Percentiles rank a stretch among this genome's conserved stretches.
These are phyloP conservation scores for Olyra latifolia DNA, from an alignment of 176 grass and related monocot genomes.

Conservation along the genomic window DNA sequence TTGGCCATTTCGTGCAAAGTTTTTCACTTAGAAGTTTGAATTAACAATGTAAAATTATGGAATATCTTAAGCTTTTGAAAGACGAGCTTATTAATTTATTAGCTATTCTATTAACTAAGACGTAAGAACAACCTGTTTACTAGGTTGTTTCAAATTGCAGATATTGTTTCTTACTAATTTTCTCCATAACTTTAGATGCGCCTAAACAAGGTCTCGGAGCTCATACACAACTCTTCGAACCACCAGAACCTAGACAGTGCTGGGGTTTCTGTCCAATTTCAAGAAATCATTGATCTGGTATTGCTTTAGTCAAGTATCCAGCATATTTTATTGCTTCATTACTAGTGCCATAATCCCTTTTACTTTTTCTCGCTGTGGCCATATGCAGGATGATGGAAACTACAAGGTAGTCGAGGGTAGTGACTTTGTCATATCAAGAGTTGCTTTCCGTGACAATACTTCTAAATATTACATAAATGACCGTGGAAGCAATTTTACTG, in stretches of 20 bases:
- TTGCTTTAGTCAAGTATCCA: conserved; percentile 34
- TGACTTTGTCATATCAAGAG: conserved; percentile 75
- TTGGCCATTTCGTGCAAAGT: conserved; percentile 16
- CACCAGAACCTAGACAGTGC: conserved; percentile 90
- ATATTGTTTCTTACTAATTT: conserved; percentile 21
- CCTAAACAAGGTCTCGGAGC: conserved; percentile 94
- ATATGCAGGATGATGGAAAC: conserved; percentile 76
- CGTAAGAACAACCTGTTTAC: not conserved
- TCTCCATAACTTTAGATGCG: conserved; percentile 64
- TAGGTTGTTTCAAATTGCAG: conserved; percentile 3
- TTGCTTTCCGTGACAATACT: conserved; percentile 90
- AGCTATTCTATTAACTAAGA: conserved; percentile 20
- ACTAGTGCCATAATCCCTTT: conserved; percentile 21
- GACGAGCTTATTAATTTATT: not conserved
- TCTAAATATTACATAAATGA: conserved; percentile 98
- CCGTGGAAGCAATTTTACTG: conserved; percentile 86
- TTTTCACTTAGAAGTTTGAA: conserved; percentile 14
- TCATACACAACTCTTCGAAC: conserved; percentile 97
- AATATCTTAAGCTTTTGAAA: not conserved
- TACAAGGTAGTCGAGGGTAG: conserved; percentile 74
- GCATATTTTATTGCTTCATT: conserved; percentile 4
- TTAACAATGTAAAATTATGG: conserved; percentile 4
- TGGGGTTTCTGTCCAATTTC: conserved; percentile 90
- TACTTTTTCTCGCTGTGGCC: conserved; percentile 17
- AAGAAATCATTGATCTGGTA: conserved; percentile 99